Evolutionary conservation across 192 early-diverging fungal genomes (phyloP).

Genomic region (Tieghemiomyces parasiticus): DNA sequence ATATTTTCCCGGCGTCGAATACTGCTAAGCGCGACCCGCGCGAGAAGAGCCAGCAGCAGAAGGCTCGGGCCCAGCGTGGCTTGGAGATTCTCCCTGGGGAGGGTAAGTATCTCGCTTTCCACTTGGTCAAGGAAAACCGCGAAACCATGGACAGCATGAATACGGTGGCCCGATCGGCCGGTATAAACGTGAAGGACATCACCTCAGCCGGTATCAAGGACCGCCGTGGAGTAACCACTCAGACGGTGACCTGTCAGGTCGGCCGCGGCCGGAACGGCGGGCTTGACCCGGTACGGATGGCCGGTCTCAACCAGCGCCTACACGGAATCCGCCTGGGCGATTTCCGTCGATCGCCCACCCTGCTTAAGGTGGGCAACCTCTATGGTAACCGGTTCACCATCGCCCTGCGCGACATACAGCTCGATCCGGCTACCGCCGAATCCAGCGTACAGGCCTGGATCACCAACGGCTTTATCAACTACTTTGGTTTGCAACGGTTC

Average conservation of each 20-base stretch:
- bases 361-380: conserved; percentile 71
- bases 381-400: conserved; percentile 85
- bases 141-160: conserved; percentile 69
- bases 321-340: conserved; percentile 55
- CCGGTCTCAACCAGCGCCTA: conserved; percentile 30
- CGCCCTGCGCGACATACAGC: conserved; percentile 41
- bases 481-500: conserved; percentile 98
- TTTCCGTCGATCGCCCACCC: conserved; percentile 46
- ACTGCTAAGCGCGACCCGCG: conserved; percentile 7
- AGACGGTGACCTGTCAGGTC: conserved; percentile 22
- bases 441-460: conserved; percentile 39
- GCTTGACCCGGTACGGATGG: conserved; percentile 36
- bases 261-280: too few species aligned
- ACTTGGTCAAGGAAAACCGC: conserved; percentile 81
- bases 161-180: conserved; percentile 13
- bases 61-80: not conserved
- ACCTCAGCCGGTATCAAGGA: conserved; percentile 93
- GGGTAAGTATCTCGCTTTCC: conserved; percentile 72
- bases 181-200: conserved; percentile 30
- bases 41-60: not conserved
- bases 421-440: conserved; percentile 26
- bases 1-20: conserved; percentile 13
- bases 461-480: conserved; percentile 85
- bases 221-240: conserved; percentile 77
- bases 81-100: conserved; percentile 33